phyloP scores from a whole-genome alignment of 495 filamentous ascomycete species.

The Opeltia flavorubescens region DNA sequence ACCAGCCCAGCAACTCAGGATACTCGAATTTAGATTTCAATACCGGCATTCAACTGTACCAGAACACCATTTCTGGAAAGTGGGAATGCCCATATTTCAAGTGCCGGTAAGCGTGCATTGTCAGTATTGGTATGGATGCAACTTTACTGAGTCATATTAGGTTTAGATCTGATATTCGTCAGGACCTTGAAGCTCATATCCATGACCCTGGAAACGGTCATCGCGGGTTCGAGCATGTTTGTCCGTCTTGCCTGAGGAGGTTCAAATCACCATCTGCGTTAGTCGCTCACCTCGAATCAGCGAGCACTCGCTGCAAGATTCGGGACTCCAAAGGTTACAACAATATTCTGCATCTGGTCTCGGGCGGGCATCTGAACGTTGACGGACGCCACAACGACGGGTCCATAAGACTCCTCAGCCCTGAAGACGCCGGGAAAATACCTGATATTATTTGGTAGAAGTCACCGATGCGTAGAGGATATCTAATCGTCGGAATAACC shows the following conservation, averaged over 20 bases:
- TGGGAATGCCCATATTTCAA: constrained; percentile 13
- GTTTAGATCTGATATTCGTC: not conserved
- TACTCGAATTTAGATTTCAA: not conserved
- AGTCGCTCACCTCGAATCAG: constrained; percentile 35
- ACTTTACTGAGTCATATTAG: not conserved
- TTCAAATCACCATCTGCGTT: constrained; percentile 31
- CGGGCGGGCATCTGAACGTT: constrained; percentile 31
- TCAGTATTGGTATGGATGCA: not conserved
- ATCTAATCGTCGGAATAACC: too few species aligned
- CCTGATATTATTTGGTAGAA: not conserved
- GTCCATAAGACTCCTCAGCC: not conserved
- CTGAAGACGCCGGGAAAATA: not conserved
- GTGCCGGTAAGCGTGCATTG: constrained; percentile 11
- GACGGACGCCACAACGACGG: constrained; percentile 1
- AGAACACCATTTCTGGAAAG: not conserved
- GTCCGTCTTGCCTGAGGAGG: constrained; percentile 29
- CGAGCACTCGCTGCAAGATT: constrained; percentile 28
- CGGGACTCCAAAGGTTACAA: constrained; percentile 21
- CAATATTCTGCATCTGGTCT: constrained; percentile 31
- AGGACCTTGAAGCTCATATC: not conserved
- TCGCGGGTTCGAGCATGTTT: constrained; percentile 8
- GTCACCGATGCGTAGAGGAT: not conserved
- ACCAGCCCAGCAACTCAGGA: not conserved
- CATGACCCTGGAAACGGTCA: not conserved
- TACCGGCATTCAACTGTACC: not conserved